phyloP scores from a whole-genome alignment of 805 yeast species.

The Kluyveromyces starmeri region DNA sequence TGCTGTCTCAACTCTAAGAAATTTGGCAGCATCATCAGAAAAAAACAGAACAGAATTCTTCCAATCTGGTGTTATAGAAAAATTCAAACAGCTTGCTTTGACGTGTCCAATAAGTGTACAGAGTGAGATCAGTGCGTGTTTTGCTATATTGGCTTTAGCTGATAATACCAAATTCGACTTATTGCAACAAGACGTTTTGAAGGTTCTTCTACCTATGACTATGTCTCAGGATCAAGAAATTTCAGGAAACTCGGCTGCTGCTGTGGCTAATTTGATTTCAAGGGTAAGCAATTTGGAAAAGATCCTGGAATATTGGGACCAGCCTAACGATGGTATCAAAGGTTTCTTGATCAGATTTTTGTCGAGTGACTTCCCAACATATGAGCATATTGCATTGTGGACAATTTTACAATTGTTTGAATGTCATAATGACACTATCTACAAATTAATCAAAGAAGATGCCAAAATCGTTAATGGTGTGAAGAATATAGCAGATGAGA shows the following conservation, averaged over 20 bases:
- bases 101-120: conserved; percentile 87
- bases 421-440: conserved; percentile 60
- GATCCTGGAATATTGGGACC: conserved; percentile 69
- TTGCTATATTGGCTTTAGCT: conserved; percentile 92
- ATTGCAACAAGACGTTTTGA: conserved; percentile 74
- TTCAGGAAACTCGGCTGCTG: conserved; percentile 97
- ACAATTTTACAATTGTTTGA: conserved; percentile 88
- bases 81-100: conserved; percentile 80
- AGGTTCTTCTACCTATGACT: conserved; percentile 86
- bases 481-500: conserved; percentile 36
- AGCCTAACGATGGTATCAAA: conserved; percentile 75
- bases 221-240: conserved; percentile 84
- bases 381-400: conserved; percentile 98
- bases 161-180: conserved; percentile 86
- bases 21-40: conserved; percentile 92
- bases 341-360: conserved; percentile 78
- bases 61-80: conserved; percentile 92
- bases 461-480: conserved; percentile 46
- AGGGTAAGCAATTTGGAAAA: conserved; percentile 77
- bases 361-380: conserved; percentile 79
- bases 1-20: conserved; percentile 91
- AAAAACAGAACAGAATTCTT: conserved; percentile 84
- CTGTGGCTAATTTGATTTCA: conserved; percentile 90
- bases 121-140: conserved; percentile 92
- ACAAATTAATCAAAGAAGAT: conserved; percentile 45